Evolutionary conservation across 768 basidiomycete genomes (phyloP), one percentile per base, ranked within the genome.

Genomic region (Leccinum arenicola): DNA sequence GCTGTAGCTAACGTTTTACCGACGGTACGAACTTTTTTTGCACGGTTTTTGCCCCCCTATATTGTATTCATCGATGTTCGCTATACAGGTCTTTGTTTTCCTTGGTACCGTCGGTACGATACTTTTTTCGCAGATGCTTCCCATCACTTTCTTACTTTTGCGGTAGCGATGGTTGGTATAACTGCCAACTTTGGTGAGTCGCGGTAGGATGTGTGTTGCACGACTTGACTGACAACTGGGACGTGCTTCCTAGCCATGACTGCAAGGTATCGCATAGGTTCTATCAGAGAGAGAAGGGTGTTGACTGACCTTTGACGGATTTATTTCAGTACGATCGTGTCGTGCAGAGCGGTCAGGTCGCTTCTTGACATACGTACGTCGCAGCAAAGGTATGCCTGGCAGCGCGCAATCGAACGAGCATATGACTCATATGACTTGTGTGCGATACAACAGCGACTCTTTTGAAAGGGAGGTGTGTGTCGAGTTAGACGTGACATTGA

Each of bases 1-100:
- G 57, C 62, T 10, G 2, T 70, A 2, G 33, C 61, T 5, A 68
- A 66, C 23, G 48, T 73, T 11, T 45, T 57, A 3, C 60, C 65
- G 29, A 54, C 52, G 58, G 67, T 65, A 7, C 0, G 52, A 3
- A 5, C 36, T 14, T 15, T 14, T 27, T 19, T 2, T 19, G 10
- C 12, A 3, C 31, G 3, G 5, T 0, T 11, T 23, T 10, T 19
- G 4, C 19, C 50, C 9, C 50, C 51, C 43, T 56, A 9, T 6
- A 4, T 2, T 31, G 7, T 48, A 48, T 48, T 48, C 15, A 14
- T 15, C 11, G 10, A 1, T 1, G 5, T 35, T 7, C 6, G 29
- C 29, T 19, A 11, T 29, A 11, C n/a, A 70, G 67, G 59, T 58
- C 21, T 70, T 68, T 50, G 8, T 57, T 14, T 14, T 68, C 1